Evolutionary conservation across 495 filamentous ascomycete genomes (phyloP).

Genomic region (Hyaloscypha variabilis): DNA sequence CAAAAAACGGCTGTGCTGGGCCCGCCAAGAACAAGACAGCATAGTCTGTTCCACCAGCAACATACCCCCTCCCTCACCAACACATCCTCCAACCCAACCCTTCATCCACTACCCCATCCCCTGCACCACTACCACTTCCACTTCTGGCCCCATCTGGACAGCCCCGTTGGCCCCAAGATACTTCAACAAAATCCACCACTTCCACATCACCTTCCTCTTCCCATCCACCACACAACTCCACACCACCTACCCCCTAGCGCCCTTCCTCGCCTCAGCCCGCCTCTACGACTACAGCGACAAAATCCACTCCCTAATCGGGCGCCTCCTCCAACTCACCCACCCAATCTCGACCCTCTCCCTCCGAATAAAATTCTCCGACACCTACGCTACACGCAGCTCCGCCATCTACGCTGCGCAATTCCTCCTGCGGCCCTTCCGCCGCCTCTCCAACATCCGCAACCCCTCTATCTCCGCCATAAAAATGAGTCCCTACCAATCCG

Average conservation of each 20-base stretch:
- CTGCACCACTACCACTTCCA: slow-evolving; percentile 4
- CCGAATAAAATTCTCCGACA: slow-evolving; percentile 14
- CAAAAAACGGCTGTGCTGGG: slow-evolving; percentile 95
- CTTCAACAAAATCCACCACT: slow-evolving; percentile 22
- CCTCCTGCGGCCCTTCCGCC: slow-evolving; percentile 21
- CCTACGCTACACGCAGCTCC: background rate
- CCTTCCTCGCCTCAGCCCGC: background rate
- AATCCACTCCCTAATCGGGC: slow-evolving; percentile 17
- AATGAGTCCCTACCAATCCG: background rate
- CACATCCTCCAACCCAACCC: slow-evolving; percentile 32
- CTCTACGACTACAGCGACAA: slow-evolving; percentile 19
- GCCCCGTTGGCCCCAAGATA: slow-evolving; percentile 11
- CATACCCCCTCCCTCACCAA: slow-evolving; percentile 52
- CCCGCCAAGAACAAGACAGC: slow-evolving; percentile 91
- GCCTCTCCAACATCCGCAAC: slow-evolving; percentile 13
- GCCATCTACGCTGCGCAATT: slow-evolving; percentile 7
- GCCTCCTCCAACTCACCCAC: background rate
- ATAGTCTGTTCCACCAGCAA: too few species aligned
- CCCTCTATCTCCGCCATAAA: slow-evolving; percentile 7
- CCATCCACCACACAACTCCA: background rate
- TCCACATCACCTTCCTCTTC: slow-evolving; percentile 13
- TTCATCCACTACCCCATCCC: slow-evolving; percentile 4
- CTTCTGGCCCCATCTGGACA: slow-evolving; percentile 13
- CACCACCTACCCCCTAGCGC: background rate
- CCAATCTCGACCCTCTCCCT: slow-evolving; percentile 11